Base-by-base conservation (phyloP, 257 asterid genomes). In the Henckelia pumila region DNA sequence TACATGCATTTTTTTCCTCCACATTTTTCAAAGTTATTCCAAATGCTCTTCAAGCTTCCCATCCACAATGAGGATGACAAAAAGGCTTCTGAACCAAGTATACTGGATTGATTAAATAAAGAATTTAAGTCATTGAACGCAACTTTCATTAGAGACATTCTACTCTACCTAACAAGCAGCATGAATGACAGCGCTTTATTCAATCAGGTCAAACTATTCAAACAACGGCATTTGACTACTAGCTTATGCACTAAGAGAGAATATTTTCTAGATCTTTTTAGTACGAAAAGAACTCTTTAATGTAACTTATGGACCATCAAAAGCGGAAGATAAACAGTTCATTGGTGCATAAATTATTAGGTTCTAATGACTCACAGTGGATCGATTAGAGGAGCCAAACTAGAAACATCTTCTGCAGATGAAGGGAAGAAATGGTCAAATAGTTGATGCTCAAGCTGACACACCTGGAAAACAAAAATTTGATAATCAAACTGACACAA, bases 391-490 rank as follows among this genome's bases (percentile, higher is more conserved):
- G 99, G 96, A 87, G 94, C 90, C 89, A 94, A 83, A 77, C 95
- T 88, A 9, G 92, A 84, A 70, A 87, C 79, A 81, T 94, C 97
- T 87, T 84, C 95, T 1, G 97, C 89, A n/a, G 99, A 94, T 67
- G 88, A 89, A 37, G 99, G 99, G 76, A 94, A 94, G 88, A 94
- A 94, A 79, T 91, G 81, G 70, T 83, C 87, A 80, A 94, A 91
- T 40, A 94, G 96, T 78, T 91, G 96, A 77, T 91, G 89, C 81
- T 94, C 99, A 75, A 85, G 93, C 78, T 85, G 97, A 71, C 96
- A 91, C 65, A 82, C 96, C 99, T 94, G 95, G 52, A 47, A 47
- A 47, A 47, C 87, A 81, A 94, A 91, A 49, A 91, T 93, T 76
- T 88, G 96, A 77, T 91, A 85, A 81, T 91, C 99, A 76, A 85